phyloP scores from a whole-genome alignment of 192 early-diverging fungal genomes.

The Coemansia sp. region DNA sequence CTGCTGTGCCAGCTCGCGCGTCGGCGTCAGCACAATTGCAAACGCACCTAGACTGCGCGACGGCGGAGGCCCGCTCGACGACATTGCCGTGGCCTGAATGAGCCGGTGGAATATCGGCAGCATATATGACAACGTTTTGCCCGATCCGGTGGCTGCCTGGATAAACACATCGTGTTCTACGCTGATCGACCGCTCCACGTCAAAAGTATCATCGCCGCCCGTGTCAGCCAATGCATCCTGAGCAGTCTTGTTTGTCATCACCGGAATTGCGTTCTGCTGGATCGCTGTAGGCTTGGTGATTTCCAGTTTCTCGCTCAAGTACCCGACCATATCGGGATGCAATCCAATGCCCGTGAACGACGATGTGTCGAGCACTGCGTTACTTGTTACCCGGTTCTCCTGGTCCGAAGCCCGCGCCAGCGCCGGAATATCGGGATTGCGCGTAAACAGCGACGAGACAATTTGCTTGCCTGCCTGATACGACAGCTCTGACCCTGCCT shows the following conservation, averaged over 20 bases:
- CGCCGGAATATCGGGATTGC: conserved; percentile 61
- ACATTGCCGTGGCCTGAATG: conserved; percentile 61
- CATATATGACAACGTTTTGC: conserved; percentile 94
- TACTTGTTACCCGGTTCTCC: conserved; percentile 44
- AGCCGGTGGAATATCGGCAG: conserved; percentile 89
- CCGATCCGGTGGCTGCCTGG: conserved; percentile 95
- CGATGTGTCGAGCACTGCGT: conserved; percentile 48
- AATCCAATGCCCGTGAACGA: conserved; percentile 80
- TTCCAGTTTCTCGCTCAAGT: conserved; percentile 70
- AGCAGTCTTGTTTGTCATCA: conserved; percentile 56
- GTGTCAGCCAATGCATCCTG: conserved; percentile 6
- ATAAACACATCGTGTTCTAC: conserved; percentile 78
- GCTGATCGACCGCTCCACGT: conserved; percentile 48
- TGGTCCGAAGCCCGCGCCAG: conserved; percentile 15
- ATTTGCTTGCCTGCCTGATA: conserved; percentile 60
- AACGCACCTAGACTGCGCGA: conserved; percentile 81
- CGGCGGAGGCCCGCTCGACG: conserved; percentile 36
- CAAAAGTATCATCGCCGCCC: conserved; percentile 28
- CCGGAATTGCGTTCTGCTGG: conserved; percentile 82
- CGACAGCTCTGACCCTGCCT: conserved; percentile 46
- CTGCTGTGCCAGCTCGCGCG: conserved; percentile 97
- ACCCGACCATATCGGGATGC: conserved; percentile 64
- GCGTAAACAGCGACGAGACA: conserved; percentile 80
- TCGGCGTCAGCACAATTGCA: conserved; percentile 91
- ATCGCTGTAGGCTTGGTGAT: conserved; percentile 85